Base-by-base conservation (phyloP, 2,329 filamentous ascomycete genomes). In the Xylariaceae sp. region DNA sequence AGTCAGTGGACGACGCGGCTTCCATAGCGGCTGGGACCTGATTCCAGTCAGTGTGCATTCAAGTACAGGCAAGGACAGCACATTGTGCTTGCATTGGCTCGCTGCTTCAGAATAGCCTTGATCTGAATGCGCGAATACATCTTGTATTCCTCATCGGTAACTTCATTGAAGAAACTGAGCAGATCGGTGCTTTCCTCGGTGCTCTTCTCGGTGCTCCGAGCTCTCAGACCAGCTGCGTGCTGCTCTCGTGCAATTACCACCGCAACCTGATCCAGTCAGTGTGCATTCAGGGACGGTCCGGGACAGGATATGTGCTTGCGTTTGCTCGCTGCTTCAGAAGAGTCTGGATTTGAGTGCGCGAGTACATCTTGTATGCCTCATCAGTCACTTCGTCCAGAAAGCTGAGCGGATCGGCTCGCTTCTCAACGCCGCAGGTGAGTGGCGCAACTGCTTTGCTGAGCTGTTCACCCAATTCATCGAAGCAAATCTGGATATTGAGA, bases 261-360 rank as follows among this genome's bases (percentile, higher is more conserved):
- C 23, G 23, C 4, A 76, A 68, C 76, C 77, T 23, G 10, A 9
- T 15, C 50, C 23, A 45, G 35, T 64, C 15, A 64, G 57, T 35
- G 45, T 13, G 47, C 5, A 34, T 51, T 45, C 4, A 10, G 10
- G 4, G 23, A 35, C 4, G 11, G 8, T 13, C 17, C n/a, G 2
- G 42, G 23, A 30, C 23, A 30, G 6, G 34, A 37, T 17, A 35
- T 53, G 13, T 13, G 67, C 75, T 62, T 70, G 82, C 82, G 50
- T 80, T 68, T 60, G 78, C 74, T 53, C 81, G 76, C 65, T 85
- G 82, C 42, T 71, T 65, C n/a, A 84, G 67, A 18, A 85, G 74
- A 2, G 59, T 73, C 13, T 70, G 70, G 1, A 85, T 64, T 64
- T 86, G 81, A 4, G 73, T 70, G 1, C 77, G 75, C 0, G 73